Conservation (phyloP, 495 filamentous ascomycete genomes). For the Penicillium crystallinum region DNA sequence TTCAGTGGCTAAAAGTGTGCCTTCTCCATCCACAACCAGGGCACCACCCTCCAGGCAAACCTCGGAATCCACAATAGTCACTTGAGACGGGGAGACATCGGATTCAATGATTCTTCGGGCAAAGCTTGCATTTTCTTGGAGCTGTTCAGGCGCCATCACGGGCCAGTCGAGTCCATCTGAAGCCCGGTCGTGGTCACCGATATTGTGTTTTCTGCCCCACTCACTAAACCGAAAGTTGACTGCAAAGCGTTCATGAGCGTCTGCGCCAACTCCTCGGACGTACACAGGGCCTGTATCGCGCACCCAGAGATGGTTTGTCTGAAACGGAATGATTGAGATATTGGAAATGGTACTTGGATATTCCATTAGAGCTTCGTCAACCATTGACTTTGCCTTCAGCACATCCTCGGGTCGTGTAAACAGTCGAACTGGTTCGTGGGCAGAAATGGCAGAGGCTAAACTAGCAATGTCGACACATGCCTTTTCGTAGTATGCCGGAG, state of each 20-base stretch:
- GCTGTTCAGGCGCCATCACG: not conserved
- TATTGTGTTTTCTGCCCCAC: constrained; percentile 16
- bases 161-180: constrained; percentile 8
- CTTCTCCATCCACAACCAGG: constrained; percentile 24
- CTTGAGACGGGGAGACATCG: not conserved
- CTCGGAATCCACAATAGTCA: constrained; percentile 8
- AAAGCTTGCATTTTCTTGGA: constrained; percentile 14
- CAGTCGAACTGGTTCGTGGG: constrained; percentile 16
- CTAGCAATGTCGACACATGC: constrained; percentile 20
- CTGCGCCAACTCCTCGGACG: constrained; percentile 1
- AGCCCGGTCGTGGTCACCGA: not conserved
- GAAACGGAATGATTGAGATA: constrained; percentile 10
- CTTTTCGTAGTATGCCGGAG: constrained; percentile 9
- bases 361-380: not conserved
- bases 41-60: constrained; percentile 20
- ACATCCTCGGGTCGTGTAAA: constrained; percentile 14
- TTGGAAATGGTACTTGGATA: constrained; percentile 1
- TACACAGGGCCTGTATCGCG: constrained; percentile 23
- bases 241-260: constrained; percentile 1
- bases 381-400: constrained; percentile 5
- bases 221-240: constrained; percentile 21
- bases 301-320: constrained; percentile 20
- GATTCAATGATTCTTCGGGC: constrained; percentile 10
- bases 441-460: constrained; percentile 17
- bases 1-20: constrained; percentile 22